Evolutionary conservation across 139 green algal genomes (phyloP), one percentile per base, ranked within the genome.

Genomic region (Coelastrella sp.): DNA sequence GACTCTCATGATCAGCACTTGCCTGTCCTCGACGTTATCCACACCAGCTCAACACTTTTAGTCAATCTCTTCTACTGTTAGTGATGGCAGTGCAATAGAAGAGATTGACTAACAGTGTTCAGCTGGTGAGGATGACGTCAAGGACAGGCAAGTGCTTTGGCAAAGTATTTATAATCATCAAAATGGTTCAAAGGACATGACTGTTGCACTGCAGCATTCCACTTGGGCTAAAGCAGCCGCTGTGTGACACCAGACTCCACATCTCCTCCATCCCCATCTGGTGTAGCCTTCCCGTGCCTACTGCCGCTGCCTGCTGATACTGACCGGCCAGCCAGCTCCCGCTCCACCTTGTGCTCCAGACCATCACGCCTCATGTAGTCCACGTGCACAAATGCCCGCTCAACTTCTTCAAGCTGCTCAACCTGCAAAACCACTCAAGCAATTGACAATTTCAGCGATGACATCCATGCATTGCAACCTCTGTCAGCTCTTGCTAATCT

Each of bases 381-480:
- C 8, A 97, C 94, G 76, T 97, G 96, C 20, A 97, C 96, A 94
- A 96, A 97, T 0, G 94, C 95, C 3, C 95, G 87, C 93, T 97
- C 96, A 61, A 97, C 96, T 57, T 95, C 92, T 8, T 94, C 92
- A 25, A 97, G 60, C 1, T 92, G 93, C 89, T 97, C 95, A 17
- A 97, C 88, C 95, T 96, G 92, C 81, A 85, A 0, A 7, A 15
- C 14, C 11, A 56, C 10, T 6, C 14, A 56, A n/a, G 61, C 14
- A 59, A 49, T 81, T 22, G 17, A 49, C 76, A 83, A 11, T n/a
- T 17, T 61, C 7, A 61, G 20, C 4, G 4, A n/a, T n/a, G 22
- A 83, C 76, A 83, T 12, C 4, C 20, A 22, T 7, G 17, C 14
- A n/a, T 15, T 22, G 73, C 73, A 58, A 35, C 20, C 10, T 60